Percentiles rank a stretch among this genome's conserved stretches.
These are phyloP conservation scores for Rhododendron ferrugineum DNA, from an alignment of 148 eudicot species.

Conservation along the genomic window DNA sequence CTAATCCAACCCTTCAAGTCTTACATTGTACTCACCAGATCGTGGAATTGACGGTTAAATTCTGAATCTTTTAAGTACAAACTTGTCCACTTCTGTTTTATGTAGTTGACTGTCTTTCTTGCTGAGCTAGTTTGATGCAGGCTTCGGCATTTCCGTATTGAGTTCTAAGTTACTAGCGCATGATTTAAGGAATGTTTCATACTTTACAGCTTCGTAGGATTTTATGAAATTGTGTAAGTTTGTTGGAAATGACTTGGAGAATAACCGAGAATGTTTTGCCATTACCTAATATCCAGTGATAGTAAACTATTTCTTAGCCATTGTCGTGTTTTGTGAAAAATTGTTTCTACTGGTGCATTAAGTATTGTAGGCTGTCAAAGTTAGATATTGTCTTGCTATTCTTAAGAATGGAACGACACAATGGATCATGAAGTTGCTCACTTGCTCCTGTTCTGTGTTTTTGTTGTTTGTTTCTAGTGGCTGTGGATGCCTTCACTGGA, in stretches of 20 bases:
- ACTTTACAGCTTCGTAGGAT: not conserved
- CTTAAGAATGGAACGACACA: not conserved
- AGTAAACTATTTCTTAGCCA: not conserved
- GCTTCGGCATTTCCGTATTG: not conserved
- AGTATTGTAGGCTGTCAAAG: not conserved
- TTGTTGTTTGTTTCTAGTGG: conserved; percentile 6
- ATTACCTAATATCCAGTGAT: not conserved
- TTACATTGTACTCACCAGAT: not conserved
- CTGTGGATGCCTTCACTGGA: conserved; percentile 29
- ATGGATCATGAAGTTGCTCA: not conserved
- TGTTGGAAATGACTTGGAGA: not conserved
- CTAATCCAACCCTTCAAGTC: not conserved
- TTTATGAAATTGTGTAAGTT: not conserved
- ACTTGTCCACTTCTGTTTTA: not conserved
- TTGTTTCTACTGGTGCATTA: not conserved
- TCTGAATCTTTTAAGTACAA: not conserved
- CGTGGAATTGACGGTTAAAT: not conserved
- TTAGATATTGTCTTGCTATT: conserved; percentile 1
- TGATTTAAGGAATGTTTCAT: not conserved
- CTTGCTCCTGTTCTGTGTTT: not conserved
- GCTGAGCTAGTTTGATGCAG: not conserved
- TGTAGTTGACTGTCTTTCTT: not conserved
- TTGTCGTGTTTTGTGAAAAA: not conserved
- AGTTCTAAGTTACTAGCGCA: not conserved
- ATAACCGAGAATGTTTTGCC: not conserved